Evolutionary conservation across 2,329 filamentous ascomycete species (phyloP), one percentile per base, ranked within the genome.

Genomic region (Rhexocercosporidium sp.): DNA sequence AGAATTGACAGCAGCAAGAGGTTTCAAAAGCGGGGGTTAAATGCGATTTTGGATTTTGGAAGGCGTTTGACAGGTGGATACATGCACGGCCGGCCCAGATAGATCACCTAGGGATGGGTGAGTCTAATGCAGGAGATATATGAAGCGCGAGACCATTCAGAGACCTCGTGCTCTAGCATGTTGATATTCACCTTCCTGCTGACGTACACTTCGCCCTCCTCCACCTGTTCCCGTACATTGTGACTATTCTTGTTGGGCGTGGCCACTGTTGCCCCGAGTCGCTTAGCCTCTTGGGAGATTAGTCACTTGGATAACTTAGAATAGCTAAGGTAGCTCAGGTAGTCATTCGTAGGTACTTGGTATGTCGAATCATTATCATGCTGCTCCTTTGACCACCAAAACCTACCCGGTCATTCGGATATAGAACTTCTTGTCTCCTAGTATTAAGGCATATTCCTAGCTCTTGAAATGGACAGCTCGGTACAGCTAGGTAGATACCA

Each of bases 201-300:
- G 69, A 69, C 66, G 62, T 67, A 65, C 53, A 16, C 60, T 59
- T 69, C 51, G 62, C 62, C 62, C 31, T 59, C 37, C 27, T 16
- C 8, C 31, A 14, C 22, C 31, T 22, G 39, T 37, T 20, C 31
- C 9, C 51, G n/a, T n/a, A n/a, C n/a, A n/a, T 29, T 9, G 5
- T 12, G 51, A 34, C 31, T 31, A 20, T 18, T 37, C 34, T 11
- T 11, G 8, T 31, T 31, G 29, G 34, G 3, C 8, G 34, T 37
- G 34, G 8, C 37, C 16, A 1, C n/a, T 20, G n/a, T 56, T 56
- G 51, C 29, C 27, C 27, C 27, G 27, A 46, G 56, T 59, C 56
- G 46, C 20, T n/a, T n/a, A 6, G 44, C 20, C 44, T n/a, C 8
- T 47, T 1, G 7, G 14, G 44, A 4, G 44, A 47, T 22, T 59